Percentiles rank a stretch among this genome's conserved stretches.
Evolutionary conservation across 2,329 filamentous ascomycete species (phyloP).

Genomic region (Rutstroemia sp.): DNA sequence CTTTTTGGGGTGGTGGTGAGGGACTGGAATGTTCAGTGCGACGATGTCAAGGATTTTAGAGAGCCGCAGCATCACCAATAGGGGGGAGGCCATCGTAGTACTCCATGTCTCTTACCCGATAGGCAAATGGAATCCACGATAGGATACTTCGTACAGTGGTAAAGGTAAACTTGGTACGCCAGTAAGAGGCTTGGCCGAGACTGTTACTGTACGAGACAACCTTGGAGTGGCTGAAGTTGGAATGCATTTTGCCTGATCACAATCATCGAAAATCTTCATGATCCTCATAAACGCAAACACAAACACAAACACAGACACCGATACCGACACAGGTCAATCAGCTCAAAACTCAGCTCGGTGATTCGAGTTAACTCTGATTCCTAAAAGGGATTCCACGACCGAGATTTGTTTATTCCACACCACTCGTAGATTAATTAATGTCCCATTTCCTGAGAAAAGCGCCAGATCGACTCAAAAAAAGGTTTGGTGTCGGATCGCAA

Average conservation of each 20-base stretch:
- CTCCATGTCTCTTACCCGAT: too few species aligned
- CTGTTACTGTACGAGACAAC: not conserved
- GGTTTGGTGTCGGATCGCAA: not conserved
- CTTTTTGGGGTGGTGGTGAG: too few species aligned
- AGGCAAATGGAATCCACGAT: too few species aligned
- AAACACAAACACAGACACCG: not conserved
- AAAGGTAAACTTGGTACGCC: too few species aligned
- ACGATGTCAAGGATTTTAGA: too few species aligned
- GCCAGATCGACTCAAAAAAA: not conserved
- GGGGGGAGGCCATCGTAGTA: too few species aligned
- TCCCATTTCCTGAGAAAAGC: not conserved
- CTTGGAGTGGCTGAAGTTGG: too few species aligned
- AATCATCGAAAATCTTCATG: slow-evolving; percentile 2
- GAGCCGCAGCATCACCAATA: too few species aligned
- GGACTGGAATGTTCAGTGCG: too few species aligned
- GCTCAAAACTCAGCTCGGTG: slow-evolving; percentile 1
- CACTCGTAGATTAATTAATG: not conserved
- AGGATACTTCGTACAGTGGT: too few species aligned
- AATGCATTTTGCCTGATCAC: not conserved
- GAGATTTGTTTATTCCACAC: slow-evolving; percentile 2
- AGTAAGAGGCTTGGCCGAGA: too few species aligned
- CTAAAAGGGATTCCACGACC: slow-evolving; percentile 1
- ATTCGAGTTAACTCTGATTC: not conserved
- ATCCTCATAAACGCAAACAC: not conserved
- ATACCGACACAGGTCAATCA: not conserved